Evolutionary conservation across 805 yeast species (phyloP), one percentile per base, ranked within the genome.

Genomic region (Komagataella pastoris): DNA sequence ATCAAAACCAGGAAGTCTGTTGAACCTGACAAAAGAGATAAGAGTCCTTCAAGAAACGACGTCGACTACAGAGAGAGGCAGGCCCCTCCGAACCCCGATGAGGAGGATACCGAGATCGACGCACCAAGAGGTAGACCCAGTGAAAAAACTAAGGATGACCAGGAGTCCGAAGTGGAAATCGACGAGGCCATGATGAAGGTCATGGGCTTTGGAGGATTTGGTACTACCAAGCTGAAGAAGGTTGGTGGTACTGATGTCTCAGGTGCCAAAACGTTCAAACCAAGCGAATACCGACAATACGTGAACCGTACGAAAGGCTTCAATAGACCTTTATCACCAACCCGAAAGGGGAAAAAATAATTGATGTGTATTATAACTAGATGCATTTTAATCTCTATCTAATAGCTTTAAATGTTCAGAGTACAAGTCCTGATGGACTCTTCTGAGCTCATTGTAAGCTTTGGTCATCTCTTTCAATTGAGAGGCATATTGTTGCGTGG

Each of bases 201-300:
- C 49, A 79, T 81, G 83, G 87, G 87, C 5, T 80, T 80, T 57
- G 67, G 71, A 2, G 74, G 76, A 1, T 79, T 80, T 61, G 73
- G 69, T 1, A 59, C 78, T 1, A 79, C 85, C 5, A 80, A 80
- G 59, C 76, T 79, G 46, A 76, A 77, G 55, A 76, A 77, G 48
- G 84, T 79, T 5, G 62, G 62, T 44, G 81, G 79, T 1, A 63
- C 74, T 3, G 69, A 70, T 51, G 75, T 74, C 17, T 63, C 60
- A 24, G 81, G 79, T 1, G 66, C 68, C 0, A 65, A 63, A 2
- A 66, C 65, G 52, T 65, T 69, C 40, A 65, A 64, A 51, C 69
- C 69, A 51, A 65, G 77, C 0, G 72, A 72, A 46, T 80, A 76
- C 58, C 68, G 85, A 57, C 84, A 79, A 61, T 80, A 80, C 55